phyloP scores from a whole-genome alignment of 768 basidiomycete genomes.

The Suillus ampliporus region DNA sequence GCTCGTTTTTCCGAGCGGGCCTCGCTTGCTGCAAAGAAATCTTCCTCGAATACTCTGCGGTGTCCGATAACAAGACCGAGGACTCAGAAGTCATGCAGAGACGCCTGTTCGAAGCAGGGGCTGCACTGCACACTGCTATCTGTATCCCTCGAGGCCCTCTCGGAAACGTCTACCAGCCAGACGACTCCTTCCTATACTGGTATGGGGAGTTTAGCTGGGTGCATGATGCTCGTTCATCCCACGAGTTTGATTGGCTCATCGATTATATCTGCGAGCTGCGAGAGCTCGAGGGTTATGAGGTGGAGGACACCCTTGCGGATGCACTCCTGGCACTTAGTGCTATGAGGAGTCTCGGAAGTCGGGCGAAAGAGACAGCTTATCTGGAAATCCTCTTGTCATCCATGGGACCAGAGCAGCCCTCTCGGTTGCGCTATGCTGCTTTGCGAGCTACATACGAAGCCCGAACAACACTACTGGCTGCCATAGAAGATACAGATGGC shows the following conservation, averaged over 20 bases:
- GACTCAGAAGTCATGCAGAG: not conserved
- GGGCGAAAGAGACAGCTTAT: slow-evolving; percentile 3
- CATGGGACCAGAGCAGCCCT: slow-evolving; percentile 14
- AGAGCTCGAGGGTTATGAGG: slow-evolving; percentile 7
- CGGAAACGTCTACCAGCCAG: slow-evolving; percentile 2
- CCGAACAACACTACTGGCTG: not conserved
- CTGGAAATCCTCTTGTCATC: slow-evolving; percentile 12
- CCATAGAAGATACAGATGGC: slow-evolving; percentile 1
- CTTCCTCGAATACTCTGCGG: not conserved
- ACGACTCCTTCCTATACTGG: slow-evolving; percentile 9
- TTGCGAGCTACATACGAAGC: slow-evolving; percentile 7
- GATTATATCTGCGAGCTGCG: slow-evolving; percentile 12
- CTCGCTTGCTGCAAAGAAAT: slow-evolving; percentile 10
- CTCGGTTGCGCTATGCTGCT: slow-evolving; percentile 14
- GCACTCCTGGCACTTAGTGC: slow-evolving; percentile 14
- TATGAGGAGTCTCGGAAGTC: slow-evolving; percentile 4
- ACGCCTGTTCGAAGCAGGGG: slow-evolving; percentile 5
- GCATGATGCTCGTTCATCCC: not conserved
- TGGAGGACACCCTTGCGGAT: slow-evolving; percentile 14
- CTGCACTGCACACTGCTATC: slow-evolving; percentile 3
- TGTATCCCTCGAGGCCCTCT: slow-evolving; percentile 5
- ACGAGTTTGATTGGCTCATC: slow-evolving; percentile 14
- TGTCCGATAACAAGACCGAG: not conserved
- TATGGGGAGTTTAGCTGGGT: slow-evolving; percentile 8
- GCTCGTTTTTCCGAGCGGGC: slow-evolving; percentile 9